Evolutionary conservation across 345 rosid species (phyloP).

Genomic region (Pistacia integerrima): DNA sequence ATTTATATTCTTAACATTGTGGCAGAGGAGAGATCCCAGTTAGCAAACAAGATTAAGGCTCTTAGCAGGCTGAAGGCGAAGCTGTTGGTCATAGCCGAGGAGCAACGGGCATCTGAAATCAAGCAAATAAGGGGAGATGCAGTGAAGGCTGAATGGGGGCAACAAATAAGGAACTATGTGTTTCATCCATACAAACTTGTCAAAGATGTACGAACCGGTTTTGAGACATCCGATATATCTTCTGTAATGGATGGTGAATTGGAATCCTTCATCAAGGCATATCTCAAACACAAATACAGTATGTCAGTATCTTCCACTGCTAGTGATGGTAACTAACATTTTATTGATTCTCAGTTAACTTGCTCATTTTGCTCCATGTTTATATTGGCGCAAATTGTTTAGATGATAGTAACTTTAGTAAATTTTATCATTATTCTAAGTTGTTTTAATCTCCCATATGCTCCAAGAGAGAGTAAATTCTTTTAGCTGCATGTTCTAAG

Average conservation of each 20-base stretch:
- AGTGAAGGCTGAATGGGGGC: slow-evolving; percentile 99
- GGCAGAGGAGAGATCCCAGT: slow-evolving; percentile 92
- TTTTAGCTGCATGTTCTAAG: not conserved
- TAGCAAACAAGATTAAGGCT: slow-evolving; percentile 85
- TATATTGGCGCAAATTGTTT: not conserved
- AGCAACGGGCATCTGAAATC: slow-evolving; percentile 87
- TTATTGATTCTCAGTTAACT: not conserved
- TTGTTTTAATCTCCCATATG: not conserved
- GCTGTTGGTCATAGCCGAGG: slow-evolving; percentile 82
- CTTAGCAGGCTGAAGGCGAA: slow-evolving; percentile 81
- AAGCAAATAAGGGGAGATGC: slow-evolving; percentile 94
- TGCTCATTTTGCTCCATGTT: not conserved
- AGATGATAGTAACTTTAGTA: not conserved
- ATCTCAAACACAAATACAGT: slow-evolving; percentile 77
- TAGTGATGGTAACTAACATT: slow-evolving; percentile 11
- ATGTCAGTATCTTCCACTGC: slow-evolving; percentile 41
- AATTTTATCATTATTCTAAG: not conserved
- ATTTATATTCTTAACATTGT: not conserved
- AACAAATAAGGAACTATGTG: slow-evolving; percentile 87
- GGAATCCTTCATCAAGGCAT: slow-evolving; percentile 86
- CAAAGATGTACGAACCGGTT: slow-evolving; percentile 78
- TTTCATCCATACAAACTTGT: slow-evolving; percentile 98
- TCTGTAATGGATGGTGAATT: slow-evolving; percentile 98
- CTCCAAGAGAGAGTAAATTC: not conserved
- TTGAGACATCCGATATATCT: slow-evolving; percentile 76